Base-by-base conservation (phyloP, 371 early-diverging fungal species). In the Circinella umbellata region DNA sequence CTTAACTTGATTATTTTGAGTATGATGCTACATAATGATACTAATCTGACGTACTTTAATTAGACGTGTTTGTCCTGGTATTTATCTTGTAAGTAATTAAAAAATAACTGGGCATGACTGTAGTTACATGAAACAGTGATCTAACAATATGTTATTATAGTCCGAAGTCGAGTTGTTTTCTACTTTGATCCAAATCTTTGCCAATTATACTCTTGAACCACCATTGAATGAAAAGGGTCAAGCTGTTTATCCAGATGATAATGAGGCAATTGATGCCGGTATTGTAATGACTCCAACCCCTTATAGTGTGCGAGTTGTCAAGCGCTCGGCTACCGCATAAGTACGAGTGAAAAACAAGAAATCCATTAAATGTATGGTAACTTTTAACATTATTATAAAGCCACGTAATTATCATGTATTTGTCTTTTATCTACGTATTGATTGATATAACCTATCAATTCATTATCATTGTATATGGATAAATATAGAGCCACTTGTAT, bases 11-110 rank as follows among this genome's bases (percentile, higher is more conserved):
- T 64, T 15, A 18, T 18, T 37, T 62, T 5, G 11, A 7, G 38
- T 63, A 15, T n/a, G n/a, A 11, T n/a, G 2, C 8, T 51, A 51
- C 11, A 51, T 62, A 37, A 6, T 20, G 37, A 15, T 13, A 51
- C 17, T 51, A n/a, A 51, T 17, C 14, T 51, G 51, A 13, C 8
- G 0, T 13, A 17, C 4, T 13, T 13, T 14, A 13, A 49, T 39
- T 38, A 65, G 68, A 57, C 64, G 72, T 27, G 34, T 68, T 15
- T 72, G 72, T 42, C 64, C 64, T 48, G 72, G 72, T 53, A 68
- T 72, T 57, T 63, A 68, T 37, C 42, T 72, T 68, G 72, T 67
- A 62, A 46, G 47, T 51, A 34, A 1, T 4, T 27, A 10, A 36
- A n/a, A 35, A 20, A 15, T 11, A 42, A 9, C 27, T 27, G 27